phyloP scores from a whole-genome alignment of 176 grass and related monocot genomes.

The Sorghum bicolor region DNA sequence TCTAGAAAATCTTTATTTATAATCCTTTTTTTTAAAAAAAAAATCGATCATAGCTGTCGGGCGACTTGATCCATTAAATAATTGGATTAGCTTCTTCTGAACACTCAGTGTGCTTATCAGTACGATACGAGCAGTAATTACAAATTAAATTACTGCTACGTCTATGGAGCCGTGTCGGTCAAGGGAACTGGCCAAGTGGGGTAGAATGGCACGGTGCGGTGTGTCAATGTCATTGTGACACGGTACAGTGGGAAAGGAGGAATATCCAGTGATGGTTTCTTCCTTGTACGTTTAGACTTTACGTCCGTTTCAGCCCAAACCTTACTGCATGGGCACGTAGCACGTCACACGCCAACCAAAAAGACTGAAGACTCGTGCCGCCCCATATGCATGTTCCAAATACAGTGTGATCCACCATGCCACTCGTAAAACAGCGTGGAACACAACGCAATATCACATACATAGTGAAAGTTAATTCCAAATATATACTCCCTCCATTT shows the following conservation, averaged over 20 bases:
- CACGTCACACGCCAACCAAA: background rate
- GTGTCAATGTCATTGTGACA: background rate
- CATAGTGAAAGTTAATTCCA: too few species aligned
- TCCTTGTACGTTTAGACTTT: conserved; percentile 1
- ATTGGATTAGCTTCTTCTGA: background rate
- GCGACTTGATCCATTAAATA: background rate
- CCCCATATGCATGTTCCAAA: background rate
- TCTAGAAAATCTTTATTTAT: background rate
- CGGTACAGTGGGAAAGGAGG: background rate
- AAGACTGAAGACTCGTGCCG: background rate
- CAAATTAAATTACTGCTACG: background rate
- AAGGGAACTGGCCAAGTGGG: too few species aligned
- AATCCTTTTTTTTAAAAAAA: too few species aligned
- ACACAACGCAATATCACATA: too few species aligned
- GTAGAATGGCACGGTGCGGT: background rate
- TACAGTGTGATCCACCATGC: too few species aligned
- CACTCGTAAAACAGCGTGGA: too few species aligned
- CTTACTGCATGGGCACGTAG: background rate
- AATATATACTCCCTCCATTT: too few species aligned
- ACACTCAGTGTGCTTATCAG: background rate
- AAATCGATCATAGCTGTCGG: background rate
- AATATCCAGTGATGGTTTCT: background rate
- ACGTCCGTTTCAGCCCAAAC: background rate
- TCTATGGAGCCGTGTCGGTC: background rate
- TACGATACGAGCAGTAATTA: background rate